Base-by-base conservation (phyloP, 768 basidiomycete genomes). In the Daedaleopsis sinensis region DNA sequence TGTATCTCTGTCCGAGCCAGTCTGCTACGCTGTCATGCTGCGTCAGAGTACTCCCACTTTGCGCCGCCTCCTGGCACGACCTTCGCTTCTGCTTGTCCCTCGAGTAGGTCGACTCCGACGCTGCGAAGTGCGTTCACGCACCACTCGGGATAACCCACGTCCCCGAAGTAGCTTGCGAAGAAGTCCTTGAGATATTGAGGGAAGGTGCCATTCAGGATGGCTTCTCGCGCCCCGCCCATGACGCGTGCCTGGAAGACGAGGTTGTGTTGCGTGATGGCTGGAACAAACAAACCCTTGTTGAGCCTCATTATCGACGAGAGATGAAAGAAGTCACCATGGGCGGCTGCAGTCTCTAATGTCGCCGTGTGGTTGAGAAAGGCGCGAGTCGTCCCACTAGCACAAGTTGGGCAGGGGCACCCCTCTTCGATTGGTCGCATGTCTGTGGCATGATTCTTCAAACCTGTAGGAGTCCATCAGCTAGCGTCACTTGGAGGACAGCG, bases 401-500 rank as follows among this genome's bases (percentile, higher is more conserved):
- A 96, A 5, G 93, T 94, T n/a, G 91, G 91, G 71, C 94, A 96
- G 43, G 91, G 90, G 67, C 94, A 96, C 1, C 73, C 71, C 42
- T 82, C 78, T 68, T 96, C 94, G 39, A 96, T 92, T 1, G 88
- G 83, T 19, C 72, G 68, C 62, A 94, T 82, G 70, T 92, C 89
- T 54, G 80, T 80, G 0, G 86, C 81, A 66, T 94, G 85, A 71
- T 88, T 91, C 57, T 79, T 82, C 36, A 95, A 79, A 64, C 81
- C 90, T 91, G 49, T 5, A n/a, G 8, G 37, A 21, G 16, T 27
- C 15, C 44, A 35, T n/a, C 13, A 51, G 27, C 24, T 2, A 18
- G 12, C 23, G 24, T 16, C 16, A 24, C 43, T 19, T 50, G 39
- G 5, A 44, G 38, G 55, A 1, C 7, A 21, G 4, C 23, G 23